A percentile compares a stretch with the other conserved stretches of the same genome.
phyloP scores from a whole-genome alignment of 2,329 filamentous ascomycete genomes.

The Fusarium sulawesiense region DNA sequence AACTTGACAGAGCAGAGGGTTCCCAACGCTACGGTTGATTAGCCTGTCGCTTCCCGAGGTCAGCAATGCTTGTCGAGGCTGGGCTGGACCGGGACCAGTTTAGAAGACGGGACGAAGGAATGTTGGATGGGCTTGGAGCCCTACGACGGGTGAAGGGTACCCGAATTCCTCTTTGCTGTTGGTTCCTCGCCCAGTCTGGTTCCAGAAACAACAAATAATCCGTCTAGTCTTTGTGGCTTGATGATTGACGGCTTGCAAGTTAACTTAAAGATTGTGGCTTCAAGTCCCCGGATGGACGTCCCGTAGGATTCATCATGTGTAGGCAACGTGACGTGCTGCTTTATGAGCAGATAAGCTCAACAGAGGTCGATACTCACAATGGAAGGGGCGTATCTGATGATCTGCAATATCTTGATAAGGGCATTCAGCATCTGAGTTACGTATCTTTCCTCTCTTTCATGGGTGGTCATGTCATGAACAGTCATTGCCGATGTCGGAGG shows the following conservation, averaged over 20 bases:
- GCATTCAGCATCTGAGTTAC: not conserved
- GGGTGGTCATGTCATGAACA: not conserved
- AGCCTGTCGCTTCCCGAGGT: constrained; percentile 41
- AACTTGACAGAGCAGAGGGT: not conserved
- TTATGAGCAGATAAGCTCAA: not conserved
- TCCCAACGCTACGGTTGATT: constrained; percentile 35
- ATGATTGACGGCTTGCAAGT: constrained; percentile 14
- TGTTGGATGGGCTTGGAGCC: constrained; percentile 28
- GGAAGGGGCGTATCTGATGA: not conserved
- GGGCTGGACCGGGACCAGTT: constrained; percentile 17
- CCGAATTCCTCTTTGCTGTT: constrained; percentile 23
- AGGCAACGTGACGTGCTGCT: constrained; percentile 7
- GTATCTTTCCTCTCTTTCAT: constrained; percentile 3
- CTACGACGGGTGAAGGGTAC: constrained; percentile 28
- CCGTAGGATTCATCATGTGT: not conserved
- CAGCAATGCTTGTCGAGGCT: constrained; percentile 38
- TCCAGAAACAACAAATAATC: constrained; percentile 22
- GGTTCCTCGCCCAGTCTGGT: not conserved
- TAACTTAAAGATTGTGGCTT: constrained; percentile 2
- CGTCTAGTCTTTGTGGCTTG: constrained; percentile 32
- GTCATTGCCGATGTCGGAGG: constrained; percentile 18
- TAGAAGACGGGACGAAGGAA: constrained; percentile 36
- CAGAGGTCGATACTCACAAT: not conserved
- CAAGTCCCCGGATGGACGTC: not conserved
- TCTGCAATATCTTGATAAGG: not conserved